phyloP scores from a whole-genome alignment of 1,284 basidiomycete genomes.

The Phellinidium pouzarii region DNA sequence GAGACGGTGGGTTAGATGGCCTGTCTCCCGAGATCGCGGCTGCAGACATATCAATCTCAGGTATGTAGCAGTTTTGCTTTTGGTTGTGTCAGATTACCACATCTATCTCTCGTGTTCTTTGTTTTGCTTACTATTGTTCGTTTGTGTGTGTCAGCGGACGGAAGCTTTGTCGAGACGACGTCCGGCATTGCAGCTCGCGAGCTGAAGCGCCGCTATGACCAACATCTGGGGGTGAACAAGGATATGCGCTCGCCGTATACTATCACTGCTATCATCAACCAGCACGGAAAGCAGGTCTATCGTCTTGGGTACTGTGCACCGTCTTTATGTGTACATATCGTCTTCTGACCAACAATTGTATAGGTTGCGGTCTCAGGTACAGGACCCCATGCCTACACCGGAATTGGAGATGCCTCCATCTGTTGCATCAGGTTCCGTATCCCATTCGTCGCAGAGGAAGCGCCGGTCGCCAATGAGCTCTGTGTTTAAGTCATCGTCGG shows the following conservation, averaged over 20 bases:
- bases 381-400: constrained; percentile 13
- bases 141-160: constrained; percentile 43
- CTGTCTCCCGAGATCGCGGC: constrained; percentile 44
- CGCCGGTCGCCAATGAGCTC: constrained; percentile 61
- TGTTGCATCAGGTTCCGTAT: constrained; percentile 20
- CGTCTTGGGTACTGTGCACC: constrained; percentile 53
- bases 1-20: constrained; percentile 22
- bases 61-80: constrained; percentile 35
- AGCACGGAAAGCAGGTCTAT: constrained; percentile 68
- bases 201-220: constrained; percentile 67
- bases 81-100: not conserved
- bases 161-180: constrained; percentile 70
- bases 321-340: not conserved
- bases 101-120: constrained; percentile 12
- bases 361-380: constrained; percentile 9
- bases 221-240: constrained; percentile 54
- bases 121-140: constrained; percentile 2
- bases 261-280: constrained; percentile 71
- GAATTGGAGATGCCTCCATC: constrained; percentile 8
- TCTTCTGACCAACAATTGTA: not conserved
- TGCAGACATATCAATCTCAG: constrained; percentile 55
- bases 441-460: constrained; percentile 30
- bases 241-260: constrained; percentile 67
- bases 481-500: constrained; percentile 47
- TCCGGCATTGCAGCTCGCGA: constrained; percentile 66